Evolutionary conservation across 768 basidiomycete genomes (phyloP).

Genomic region (Termitomyces sp.): DNA sequence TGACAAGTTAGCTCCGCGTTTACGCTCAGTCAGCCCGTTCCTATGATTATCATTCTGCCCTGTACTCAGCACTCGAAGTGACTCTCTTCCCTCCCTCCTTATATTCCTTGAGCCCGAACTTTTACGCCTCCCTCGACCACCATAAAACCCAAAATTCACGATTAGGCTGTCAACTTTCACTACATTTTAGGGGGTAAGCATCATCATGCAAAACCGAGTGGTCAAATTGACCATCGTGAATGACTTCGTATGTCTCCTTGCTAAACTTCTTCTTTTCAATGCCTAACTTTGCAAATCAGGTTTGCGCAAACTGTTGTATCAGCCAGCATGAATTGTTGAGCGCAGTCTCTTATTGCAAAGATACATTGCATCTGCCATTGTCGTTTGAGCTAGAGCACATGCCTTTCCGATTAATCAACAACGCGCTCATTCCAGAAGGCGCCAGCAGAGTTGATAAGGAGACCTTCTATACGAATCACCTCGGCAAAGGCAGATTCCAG

Average conservation of each 20-base stretch:
- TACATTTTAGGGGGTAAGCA: slow-evolving; percentile 3
- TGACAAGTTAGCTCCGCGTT: slow-evolving; percentile 12
- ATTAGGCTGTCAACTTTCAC: neutral
- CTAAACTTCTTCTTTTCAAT: slow-evolving; percentile 1
- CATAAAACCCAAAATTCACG: neutral
- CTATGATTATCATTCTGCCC: slow-evolving; percentile 25
- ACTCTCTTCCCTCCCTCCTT: slow-evolving; percentile 9
- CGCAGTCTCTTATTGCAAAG: slow-evolving; percentile 46
- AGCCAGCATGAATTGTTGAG: slow-evolving; percentile 49
- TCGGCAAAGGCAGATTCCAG: slow-evolving; percentile 49
- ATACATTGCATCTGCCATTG: slow-evolving; percentile 43
- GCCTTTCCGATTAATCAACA: slow-evolving; percentile 46
- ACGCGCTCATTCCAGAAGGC: slow-evolving; percentile 32
- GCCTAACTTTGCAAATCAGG: slow-evolving; percentile 23
- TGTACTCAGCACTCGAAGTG: slow-evolving; percentile 12
- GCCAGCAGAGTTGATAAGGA: slow-evolving; percentile 35
- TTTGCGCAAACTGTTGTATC: slow-evolving; percentile 51
- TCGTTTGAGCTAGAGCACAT: slow-evolving; percentile 49
- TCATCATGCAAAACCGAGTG: slow-evolving; percentile 35
- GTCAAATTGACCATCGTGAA: slow-evolving; percentile 48
- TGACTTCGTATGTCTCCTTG: slow-evolving; percentile 35
- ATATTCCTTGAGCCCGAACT: neutral
- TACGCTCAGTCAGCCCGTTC: slow-evolving; percentile 25
- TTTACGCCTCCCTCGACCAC: neutral
- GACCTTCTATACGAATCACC: slow-evolving; percentile 40